Evolutionary conservation across 73 alveolate species (phyloP), one percentile per base, ranked within the genome.

Genomic region (Symbiodinium natans): DNA sequence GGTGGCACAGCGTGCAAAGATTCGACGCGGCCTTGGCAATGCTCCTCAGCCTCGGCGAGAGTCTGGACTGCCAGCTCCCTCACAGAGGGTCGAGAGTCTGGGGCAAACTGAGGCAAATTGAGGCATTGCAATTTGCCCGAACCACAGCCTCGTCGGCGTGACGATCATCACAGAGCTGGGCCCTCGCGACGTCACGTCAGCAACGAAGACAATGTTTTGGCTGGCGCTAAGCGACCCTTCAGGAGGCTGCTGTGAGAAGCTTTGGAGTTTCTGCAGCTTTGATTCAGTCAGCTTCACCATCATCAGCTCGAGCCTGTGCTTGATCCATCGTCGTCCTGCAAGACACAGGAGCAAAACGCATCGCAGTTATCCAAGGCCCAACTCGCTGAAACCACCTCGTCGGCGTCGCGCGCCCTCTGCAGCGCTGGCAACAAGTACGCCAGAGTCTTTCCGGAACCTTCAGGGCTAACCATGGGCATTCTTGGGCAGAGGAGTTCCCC

Each of bases 61-160:
- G 80, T 90, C 97, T 90, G 97, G 29, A 90, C 88, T 3, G 97
- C 97, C 74, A 90, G 89, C 77, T 90, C 97, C 97, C 97, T 89
- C 73, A 48, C 2, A 5, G 46, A 10, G 7, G 27, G 23, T 5
- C n/a, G 68, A 52, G 71, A 29, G n/a, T n/a, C n/a, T n/a, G n/a
- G n/a, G n/a, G n/a, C n/a, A n/a, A n/a, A n/a, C n/a, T n/a, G n/a
- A n/a, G n/a, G n/a, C 17, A 56, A 1, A 56, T 21, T 56, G 75
- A 0, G 27, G 75, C 17, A 29, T 56, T 1, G 75, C 75, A 56
- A 1, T 56, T 56, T 29, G 27, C n/a, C n/a, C n/a, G n/a, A n/a
- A n/a, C 88, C n/a, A 19, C 34, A 31, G 42, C 95, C 95, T 90
- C 39, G 97, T 90, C 29, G 97, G 97, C 5, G 97, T 71, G 77